Conservation (phyloP, 345 rosid genomes). For the sweet orange (Citrus sinensis) region DVS_A1.0 CM039162.1:30191501-30192000, state of each 20-base stretch:
- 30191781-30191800: background rate
- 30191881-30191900: background rate
- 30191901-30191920: background rate
- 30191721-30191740: background rate
- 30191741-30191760: background rate
- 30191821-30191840: background rate
- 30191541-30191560: conserved; percentile 39
- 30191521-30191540: conserved; percentile 52
- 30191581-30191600: background rate
- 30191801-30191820: background rate
- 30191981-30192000: conserved; percentile 47
- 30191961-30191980: conserved; percentile 45
- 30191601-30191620: background rate
- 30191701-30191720: background rate
- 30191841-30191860: background rate
- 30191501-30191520: conserved; percentile 49
- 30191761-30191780: no score
- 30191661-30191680: background rate
- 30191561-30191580: background rate
- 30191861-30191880: background rate
- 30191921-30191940: background rate
- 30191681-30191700: background rate
- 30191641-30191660: background rate
- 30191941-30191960: conserved; percentile 40
- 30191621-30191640: background rate